Conservation (phyloP, 2,329 filamentous ascomycete genomes). For the Nothophoma quercina region DNA sequence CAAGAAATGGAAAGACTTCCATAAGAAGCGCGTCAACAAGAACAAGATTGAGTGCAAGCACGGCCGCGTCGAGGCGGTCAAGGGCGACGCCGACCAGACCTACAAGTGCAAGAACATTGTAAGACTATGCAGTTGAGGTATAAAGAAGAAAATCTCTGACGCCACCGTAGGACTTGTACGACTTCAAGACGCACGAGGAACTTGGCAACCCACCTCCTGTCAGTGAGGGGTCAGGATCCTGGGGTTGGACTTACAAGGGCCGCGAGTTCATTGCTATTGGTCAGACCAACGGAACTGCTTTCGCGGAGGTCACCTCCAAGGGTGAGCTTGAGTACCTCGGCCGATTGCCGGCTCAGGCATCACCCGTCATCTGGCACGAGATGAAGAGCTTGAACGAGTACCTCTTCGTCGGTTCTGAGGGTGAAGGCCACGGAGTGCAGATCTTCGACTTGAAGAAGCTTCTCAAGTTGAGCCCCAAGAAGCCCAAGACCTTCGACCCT, state of each 20-base stretch:
- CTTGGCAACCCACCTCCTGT: slow-evolving; percentile 55
- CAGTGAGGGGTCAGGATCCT: slow-evolving; percentile 55
- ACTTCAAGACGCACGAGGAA: slow-evolving; percentile 63
- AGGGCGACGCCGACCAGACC: slow-evolving; percentile 49
- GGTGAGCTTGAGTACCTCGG: slow-evolving; percentile 63
- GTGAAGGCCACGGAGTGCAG: slow-evolving; percentile 62
- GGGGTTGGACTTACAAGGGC: slow-evolving; percentile 62
- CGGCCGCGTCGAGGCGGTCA: slow-evolving; percentile 47
- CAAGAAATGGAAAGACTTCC: slow-evolving; percentile 42
- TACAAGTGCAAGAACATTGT: slow-evolving; percentile 57
- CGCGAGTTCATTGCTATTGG: slow-evolving; percentile 64
- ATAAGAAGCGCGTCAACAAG: slow-evolving; percentile 37
- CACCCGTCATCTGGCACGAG: slow-evolving; percentile 61
- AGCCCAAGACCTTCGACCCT: slow-evolving; percentile 40
- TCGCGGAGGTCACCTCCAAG: slow-evolving; percentile 58
- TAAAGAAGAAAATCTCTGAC: slow-evolving; percentile 12
- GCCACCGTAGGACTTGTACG: slow-evolving; percentile 57
- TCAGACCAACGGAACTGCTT: slow-evolving; percentile 64
- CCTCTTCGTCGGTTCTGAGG: slow-evolving; percentile 52
- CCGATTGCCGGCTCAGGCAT: slow-evolving; percentile 57
- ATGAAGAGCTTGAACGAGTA: slow-evolving; percentile 55
- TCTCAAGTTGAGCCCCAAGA: slow-evolving; percentile 43
- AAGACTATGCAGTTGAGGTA: slow-evolving; percentile 32
- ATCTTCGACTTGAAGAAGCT: slow-evolving; percentile 65
- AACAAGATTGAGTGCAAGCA: slow-evolving; percentile 44